Conservation (phyloP, 2,329 filamentous ascomycete species). For the Cladophialophora carrionii region DNA sequence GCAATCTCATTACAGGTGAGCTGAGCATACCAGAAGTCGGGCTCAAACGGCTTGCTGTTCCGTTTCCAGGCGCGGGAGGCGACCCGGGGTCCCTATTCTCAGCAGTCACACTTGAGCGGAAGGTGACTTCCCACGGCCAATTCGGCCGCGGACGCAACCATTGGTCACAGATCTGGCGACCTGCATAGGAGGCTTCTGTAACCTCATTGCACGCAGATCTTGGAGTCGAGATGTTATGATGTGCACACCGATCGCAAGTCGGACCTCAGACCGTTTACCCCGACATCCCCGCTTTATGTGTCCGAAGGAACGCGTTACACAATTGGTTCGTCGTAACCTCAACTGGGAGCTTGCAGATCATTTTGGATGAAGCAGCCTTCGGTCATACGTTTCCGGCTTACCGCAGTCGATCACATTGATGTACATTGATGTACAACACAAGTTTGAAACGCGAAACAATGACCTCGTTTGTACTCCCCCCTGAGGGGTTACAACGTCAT, state of each 20-base stretch:
- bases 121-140: not conserved
- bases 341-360: not conserved
- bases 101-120: not conserved
- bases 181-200: not conserved
- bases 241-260: not conserved
- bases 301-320: not conserved
- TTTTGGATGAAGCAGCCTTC: not conserved
- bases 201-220: too few relatives aligned
- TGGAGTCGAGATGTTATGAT: not conserved
- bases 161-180: not conserved
- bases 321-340: not conserved
- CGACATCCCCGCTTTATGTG: not conserved
- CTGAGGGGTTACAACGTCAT: slow-evolving; percentile 7
- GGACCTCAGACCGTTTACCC: not conserved
- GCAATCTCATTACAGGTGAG: too few relatives aligned
- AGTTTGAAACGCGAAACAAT: not conserved
- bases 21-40: too few relatives aligned
- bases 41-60: too few relatives aligned
- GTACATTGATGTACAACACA: slow-evolving; percentile 1
- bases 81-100: too few relatives aligned
- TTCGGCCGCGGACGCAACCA: not conserved
- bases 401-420: not conserved
- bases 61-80: too few relatives aligned
- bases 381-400: not conserved
- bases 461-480: slow-evolving; percentile 2